Evolutionary conservation across 2,329 filamentous ascomycete genomes (phyloP).

Genomic region (Fusarium verticillioides): DNA sequence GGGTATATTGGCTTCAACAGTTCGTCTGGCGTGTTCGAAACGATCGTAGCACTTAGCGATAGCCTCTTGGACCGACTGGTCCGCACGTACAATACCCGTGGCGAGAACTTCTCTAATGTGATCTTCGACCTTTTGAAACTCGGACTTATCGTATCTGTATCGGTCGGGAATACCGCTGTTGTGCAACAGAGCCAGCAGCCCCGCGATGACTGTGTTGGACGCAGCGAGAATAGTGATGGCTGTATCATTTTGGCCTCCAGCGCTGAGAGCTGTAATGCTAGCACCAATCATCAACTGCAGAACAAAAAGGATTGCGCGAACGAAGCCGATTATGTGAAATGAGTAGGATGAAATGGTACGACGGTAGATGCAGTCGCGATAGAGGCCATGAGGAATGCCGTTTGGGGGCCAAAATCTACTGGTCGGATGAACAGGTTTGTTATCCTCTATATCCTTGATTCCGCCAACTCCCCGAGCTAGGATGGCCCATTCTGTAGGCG

Average conservation of each 20-base stretch:
- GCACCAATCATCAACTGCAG: constrained; percentile 62
- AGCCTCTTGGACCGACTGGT: constrained; percentile 57
- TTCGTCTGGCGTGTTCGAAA: constrained; percentile 58
- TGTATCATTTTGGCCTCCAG: constrained; percentile 51
- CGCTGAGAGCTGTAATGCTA: constrained; percentile 61
- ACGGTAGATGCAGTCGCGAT: constrained; percentile 58
- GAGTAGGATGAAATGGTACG: constrained; percentile 58
- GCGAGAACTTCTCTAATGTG: constrained; percentile 62
- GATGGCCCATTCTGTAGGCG: constrained; percentile 57
- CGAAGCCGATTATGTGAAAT: constrained; percentile 56
- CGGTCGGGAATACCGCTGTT: constrained; percentile 65
- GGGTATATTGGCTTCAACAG: constrained; percentile 60
- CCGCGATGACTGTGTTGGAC: constrained; percentile 61
- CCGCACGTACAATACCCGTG: constrained; percentile 56
- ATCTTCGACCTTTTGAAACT: constrained; percentile 62
- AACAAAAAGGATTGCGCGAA: constrained; percentile 60
- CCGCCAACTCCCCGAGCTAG: constrained; percentile 61
- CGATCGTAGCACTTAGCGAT: constrained; percentile 60
- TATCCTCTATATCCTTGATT: constrained; percentile 57
- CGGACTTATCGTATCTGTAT: constrained; percentile 60
- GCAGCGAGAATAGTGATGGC: constrained; percentile 62
- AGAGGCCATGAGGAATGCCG: constrained; percentile 61
- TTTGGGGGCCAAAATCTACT: constrained; percentile 58
- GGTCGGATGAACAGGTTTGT: constrained; percentile 55
- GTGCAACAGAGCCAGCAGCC: constrained; percentile 62